Percentiles rank a stretch among this genome's conserved stretches.
Evolutionary conservation across 495 filamentous ascomycete species (phyloP).

Genomic region (Massariosphaeria phaeospora): DNA sequence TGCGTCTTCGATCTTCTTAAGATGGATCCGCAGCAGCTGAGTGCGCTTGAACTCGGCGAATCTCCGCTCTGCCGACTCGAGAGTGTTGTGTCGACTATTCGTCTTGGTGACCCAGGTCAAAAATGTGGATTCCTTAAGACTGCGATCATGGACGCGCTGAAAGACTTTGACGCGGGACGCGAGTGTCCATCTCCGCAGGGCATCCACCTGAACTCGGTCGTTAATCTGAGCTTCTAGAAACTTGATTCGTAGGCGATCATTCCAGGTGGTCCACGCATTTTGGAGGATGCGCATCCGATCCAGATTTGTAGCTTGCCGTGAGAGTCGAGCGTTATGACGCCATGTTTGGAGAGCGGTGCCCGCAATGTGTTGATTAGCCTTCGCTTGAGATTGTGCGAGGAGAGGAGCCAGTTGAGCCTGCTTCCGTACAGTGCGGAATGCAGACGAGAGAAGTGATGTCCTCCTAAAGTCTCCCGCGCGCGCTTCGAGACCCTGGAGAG

Average conservation of each 20-base stretch:
- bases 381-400: conserved; percentile 41
- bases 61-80: conserved; percentile 26
- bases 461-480: conserved; percentile 22
- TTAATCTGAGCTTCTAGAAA: conserved; percentile 52
- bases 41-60: conserved; percentile 15
- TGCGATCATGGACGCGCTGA: conserved; percentile 49
- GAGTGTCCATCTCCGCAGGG: conserved; percentile 62
- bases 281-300: conserved; percentile 51
- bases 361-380: conserved; percentile 48
- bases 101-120: conserved; percentile 34
- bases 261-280: conserved; percentile 62
- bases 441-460: conserved; percentile 8
- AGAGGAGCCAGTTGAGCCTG: conserved; percentile 40
- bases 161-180: conserved; percentile 52
- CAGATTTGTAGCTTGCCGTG: conserved; percentile 52
- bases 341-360: conserved; percentile 51
- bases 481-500: not conserved
- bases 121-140: conserved; percentile 43
- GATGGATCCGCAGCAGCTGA: conserved; percentile 1
- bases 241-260: conserved; percentile 56
- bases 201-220: conserved; percentile 54
- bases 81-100: conserved; percentile 1
- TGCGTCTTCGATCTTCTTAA: conserved; percentile 20
- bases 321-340: conserved; percentile 47
- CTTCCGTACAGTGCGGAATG: conserved; percentile 8